Evolutionary conservation across 2,329 filamentous ascomycete genomes (phyloP).

Genomic region (Coniochaeta sp.): DNA sequence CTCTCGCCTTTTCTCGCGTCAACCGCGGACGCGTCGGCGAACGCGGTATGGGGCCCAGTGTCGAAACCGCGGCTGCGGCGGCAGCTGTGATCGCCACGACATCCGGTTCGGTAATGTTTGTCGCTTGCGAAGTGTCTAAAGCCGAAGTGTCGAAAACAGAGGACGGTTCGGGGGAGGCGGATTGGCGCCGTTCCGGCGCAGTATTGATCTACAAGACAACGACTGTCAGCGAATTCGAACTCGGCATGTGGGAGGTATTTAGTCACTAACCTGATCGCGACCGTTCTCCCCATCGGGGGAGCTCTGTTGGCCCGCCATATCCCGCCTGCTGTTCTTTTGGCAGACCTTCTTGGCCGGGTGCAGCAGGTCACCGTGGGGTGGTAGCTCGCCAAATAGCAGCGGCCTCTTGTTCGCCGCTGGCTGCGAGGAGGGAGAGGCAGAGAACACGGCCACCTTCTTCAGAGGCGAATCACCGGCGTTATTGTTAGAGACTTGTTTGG

Average conservation of each 20-base stretch:
- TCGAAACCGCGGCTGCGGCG: conserved; percentile 5
- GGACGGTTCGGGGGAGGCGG: conserved; percentile 32
- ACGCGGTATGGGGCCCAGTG: conserved; percentile 1
- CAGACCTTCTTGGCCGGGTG: background rate
- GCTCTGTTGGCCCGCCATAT: background rate
- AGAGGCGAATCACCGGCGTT: conserved; percentile 2
- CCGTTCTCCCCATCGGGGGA: background rate
- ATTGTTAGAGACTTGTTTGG: conserved; percentile 5
- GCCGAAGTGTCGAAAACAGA: conserved; percentile 44
- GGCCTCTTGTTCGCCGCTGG: background rate
- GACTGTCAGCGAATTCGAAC: background rate
- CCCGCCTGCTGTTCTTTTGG: background rate
- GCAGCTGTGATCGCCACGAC: conserved; percentile 12
- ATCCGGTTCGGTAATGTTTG: conserved; percentile 43
- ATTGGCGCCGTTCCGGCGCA: background rate
- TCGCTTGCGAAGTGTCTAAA: conserved; percentile 41
- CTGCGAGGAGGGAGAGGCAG: conserved; percentile 4
- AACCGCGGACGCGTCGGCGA: conserved; percentile 15
- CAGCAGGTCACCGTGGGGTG: background rate
- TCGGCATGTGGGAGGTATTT: background rate
- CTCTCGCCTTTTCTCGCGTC: conserved; percentile 46
- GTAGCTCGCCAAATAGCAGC: background rate
- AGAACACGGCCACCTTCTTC: conserved; percentile 6
- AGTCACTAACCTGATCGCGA: background rate
- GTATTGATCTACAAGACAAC: background rate